These are phyloP conservation scores for Stachybotrys elegans DNA, from an alignment of 2,329 filamentous ascomycete species.

Conservation along the genomic window DNA sequence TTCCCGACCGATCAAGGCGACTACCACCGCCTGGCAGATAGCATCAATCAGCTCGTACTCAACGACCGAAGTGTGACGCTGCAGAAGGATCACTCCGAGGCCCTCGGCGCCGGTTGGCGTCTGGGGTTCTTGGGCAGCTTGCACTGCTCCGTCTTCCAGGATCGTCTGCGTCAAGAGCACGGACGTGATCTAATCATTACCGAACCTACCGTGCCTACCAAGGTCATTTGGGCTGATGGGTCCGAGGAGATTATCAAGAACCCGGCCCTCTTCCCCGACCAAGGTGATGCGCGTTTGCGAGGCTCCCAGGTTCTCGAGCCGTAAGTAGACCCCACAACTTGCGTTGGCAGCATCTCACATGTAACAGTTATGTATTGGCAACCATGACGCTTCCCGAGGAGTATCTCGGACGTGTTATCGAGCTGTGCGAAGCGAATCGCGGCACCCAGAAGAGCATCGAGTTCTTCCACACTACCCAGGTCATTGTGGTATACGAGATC, in stretches of 20 bases:
- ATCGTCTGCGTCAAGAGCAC: constrained; percentile 89
- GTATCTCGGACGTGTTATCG: constrained; percentile 90
- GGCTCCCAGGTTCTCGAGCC: constrained; percentile 46
- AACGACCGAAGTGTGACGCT: constrained; percentile 94
- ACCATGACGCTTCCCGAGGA: constrained; percentile 92
- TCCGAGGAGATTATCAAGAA: constrained; percentile 75
- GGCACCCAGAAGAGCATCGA: constrained; percentile 83
- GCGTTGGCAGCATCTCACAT: no score
- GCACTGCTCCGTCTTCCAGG: constrained; percentile 98
- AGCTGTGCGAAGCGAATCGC: constrained; percentile 85
- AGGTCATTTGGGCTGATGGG: constrained; percentile 75
- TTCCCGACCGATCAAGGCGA: constrained; percentile 91
- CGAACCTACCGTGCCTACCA: constrained; percentile 89
- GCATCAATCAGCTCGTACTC: constrained; percentile 86
- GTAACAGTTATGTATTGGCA: constrained; percentile 59
- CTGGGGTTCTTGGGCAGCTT: constrained; percentile 93
- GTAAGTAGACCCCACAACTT: constrained; percentile 23
- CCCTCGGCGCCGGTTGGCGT: constrained; percentile 88
- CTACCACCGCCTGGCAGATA: constrained; percentile 83
- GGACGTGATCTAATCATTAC: constrained; percentile 95
- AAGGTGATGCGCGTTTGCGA: constrained; percentile 41
- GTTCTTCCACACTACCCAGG: constrained; percentile 88
- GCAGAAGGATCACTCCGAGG: constrained; percentile 91
- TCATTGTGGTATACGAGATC: constrained; percentile 89
- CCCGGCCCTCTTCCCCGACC: constrained; percentile 80